Evolutionary conservation across 1,139 yeast genomes (phyloP), one percentile per base, ranked within the genome.

Genomic region (Kurtzmaniella quercitrusa): DNA sequence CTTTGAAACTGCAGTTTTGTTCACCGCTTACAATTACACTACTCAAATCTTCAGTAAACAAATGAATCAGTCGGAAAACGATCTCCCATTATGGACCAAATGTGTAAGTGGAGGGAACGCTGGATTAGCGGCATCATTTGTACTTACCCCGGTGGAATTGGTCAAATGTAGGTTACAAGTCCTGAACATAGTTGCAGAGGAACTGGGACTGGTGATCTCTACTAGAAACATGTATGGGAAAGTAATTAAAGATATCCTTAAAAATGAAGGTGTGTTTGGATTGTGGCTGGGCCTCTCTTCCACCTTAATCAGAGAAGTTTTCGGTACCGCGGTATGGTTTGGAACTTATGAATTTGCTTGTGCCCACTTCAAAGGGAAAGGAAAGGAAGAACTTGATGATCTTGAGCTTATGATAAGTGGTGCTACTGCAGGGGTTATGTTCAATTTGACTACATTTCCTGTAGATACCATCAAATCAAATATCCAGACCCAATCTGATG

Each of bases 271-370:
- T 0, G 10, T 87, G 0, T 2, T 46, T 11, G 77, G 78, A 2
- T 58, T 73, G 36, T 91, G 96, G 96, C 79, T 79, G 48, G 98
- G 98, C 1, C 90, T 90, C 52, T 70, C 81, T 1, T 84, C 95
- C n/a, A 91, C 98, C 0, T 66, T 89, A 45, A 51, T 87, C 2
- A 75, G 98, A 55, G 98, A 91, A 61, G 76, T 88, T 34, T 83
- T 90, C 21, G 98, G 98, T 6, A 87, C 96, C 1, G 88, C 95
- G 3, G 82, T 93, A 2, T 91, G 97, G 97, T 91, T 91, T 65
- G 94, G 96, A 0, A 79, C 93, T 29, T 89, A 89, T 59, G 96
- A 89, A 58, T 66, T 73, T 41, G 65, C 79, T 37, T 68, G 74
- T 37, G 62, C 62, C 4, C 52, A 60, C 25, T 68, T 83, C 42